phyloP scores from a whole-genome alignment of 352 stramenopile genomes.

The Thraustochytrium sp. region DNA sequence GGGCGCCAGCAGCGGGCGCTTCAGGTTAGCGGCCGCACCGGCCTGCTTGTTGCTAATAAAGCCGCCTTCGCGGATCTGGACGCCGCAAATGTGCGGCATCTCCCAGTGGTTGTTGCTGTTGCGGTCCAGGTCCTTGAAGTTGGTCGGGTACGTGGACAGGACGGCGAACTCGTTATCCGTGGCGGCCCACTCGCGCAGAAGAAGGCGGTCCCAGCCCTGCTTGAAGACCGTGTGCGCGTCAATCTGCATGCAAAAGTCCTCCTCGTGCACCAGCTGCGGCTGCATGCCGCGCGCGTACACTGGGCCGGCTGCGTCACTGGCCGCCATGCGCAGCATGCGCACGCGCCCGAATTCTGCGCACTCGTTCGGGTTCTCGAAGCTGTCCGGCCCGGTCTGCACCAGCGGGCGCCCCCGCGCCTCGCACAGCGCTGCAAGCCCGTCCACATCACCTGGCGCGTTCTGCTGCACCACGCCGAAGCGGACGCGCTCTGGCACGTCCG shows the following conservation, averaged over 20 bases:
- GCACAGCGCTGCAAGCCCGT: conserved; percentile 56
- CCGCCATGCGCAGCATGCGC: conserved; percentile 54
- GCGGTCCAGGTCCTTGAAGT: conserved; percentile 60
- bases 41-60: conserved; percentile 53
- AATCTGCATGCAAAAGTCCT: conserved; percentile 79
- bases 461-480: conserved; percentile 69
- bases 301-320: conserved; percentile 58
- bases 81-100: conserved; percentile 71
- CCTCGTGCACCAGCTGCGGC: conserved; percentile 58
- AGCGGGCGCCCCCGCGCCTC: conserved; percentile 28
- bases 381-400: neutral
- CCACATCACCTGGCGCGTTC: conserved; percentile 58
- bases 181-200: conserved; percentile 66
- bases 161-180: conserved; percentile 74
- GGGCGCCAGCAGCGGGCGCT: conserved; percentile 66
- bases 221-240: conserved; percentile 77
- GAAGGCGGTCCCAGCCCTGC: conserved; percentile 62
- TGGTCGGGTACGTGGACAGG: conserved; percentile 67
- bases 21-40: conserved; percentile 56
- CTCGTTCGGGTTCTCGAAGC: conserved; percentile 5
- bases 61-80: conserved; percentile 57
- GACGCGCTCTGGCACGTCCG: conserved; percentile 59
- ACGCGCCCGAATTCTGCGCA: conserved; percentile 60
- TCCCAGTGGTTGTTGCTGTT: conserved; percentile 52
- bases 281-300: conserved; percentile 58